Base-by-base conservation (phyloP, 306 rosid genomes). In the Elaeagnus macrophylla region DNA sequence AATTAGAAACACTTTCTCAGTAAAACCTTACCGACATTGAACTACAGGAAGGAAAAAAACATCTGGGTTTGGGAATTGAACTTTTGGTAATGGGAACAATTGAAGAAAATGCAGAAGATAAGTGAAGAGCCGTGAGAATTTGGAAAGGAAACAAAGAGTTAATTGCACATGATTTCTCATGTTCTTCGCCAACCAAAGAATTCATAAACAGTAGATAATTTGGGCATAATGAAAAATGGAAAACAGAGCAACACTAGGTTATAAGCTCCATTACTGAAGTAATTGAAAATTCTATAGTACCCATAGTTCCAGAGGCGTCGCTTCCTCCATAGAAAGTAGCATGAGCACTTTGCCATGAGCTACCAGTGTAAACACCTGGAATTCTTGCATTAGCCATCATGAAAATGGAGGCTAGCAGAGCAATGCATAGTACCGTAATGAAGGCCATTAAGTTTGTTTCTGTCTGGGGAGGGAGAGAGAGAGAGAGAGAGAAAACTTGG, bases 221-320 rank as follows among this genome's bases (percentile, higher is more conserved):
- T n/a, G n/a, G n/a, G n/a, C n/a, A n/a, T n/a, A n/a, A n/a, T n/a
- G n/a, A n/a, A n/a, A n/a, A n/a, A n/a, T n/a, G n/a, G n/a, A 43
- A 14, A 43, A 10, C 47, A 43, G 13, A 43, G 47, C 47, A 43
- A 43, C 10, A 14, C 2, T 12, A 7, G 44, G 11, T 7, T 7
- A 40, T 6, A 12, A 40, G 11, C 1, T 36, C 12, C 40, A 32
- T 2, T 51, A 9, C 4, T 9, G 39, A n/a, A 3, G 15, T 25
- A 10, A 25, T 12, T 10, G 8, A 2, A 6, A 9, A 43, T 12
- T 1, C 6, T 3, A 7, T 6, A 37, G 6, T 72, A 89, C 97
- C 99, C 99, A 91, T 91, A 48, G 99, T 87, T 60, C 96, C 96
- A 10, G 99, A 91, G 32, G 97, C 97, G 67, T 91, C 97, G 44